Conservation (phyloP, 805 yeast genomes). For the Candida lessepsii region DNA sequence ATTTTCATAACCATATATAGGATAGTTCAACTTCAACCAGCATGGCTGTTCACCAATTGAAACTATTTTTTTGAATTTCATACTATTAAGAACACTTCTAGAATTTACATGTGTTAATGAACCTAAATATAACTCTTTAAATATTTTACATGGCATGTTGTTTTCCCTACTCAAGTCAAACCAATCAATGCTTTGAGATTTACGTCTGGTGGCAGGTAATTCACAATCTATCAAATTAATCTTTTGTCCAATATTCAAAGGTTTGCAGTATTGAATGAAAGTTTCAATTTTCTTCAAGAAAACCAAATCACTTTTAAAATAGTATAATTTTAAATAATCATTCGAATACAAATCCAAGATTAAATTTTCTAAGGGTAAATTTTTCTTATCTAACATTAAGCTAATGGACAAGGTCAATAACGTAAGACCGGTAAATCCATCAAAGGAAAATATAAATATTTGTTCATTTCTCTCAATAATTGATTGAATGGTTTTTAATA, state of each 20-base stretch:
- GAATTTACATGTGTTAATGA: slow-evolving; percentile 36
- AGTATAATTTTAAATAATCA: slow-evolving; percentile 25
- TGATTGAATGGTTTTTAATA: slow-evolving; percentile 27
- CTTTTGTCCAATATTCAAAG: background rate
- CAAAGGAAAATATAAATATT: slow-evolving; percentile 33
- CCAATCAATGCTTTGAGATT: slow-evolving; percentile 27
- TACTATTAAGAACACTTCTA: slow-evolving; percentile 22
- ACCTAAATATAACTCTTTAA: slow-evolving; percentile 30
- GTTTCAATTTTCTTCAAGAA: slow-evolving; percentile 30
- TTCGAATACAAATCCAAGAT: slow-evolving; percentile 19
- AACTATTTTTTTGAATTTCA: slow-evolving; percentile 25
- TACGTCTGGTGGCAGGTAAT: background rate
- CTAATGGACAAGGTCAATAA: slow-evolving; percentile 22
- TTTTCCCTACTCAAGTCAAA: slow-evolving; percentile 29
- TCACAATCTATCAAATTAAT: slow-evolving; percentile 14
- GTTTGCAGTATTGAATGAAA: slow-evolving; percentile 20
- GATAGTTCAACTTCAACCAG: slow-evolving; percentile 24
- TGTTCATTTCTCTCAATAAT: slow-evolving; percentile 20
- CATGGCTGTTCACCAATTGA: slow-evolving; percentile 37
- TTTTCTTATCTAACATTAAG: slow-evolving; percentile 11
- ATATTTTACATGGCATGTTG: slow-evolving; percentile 35
- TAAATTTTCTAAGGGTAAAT: slow-evolving; percentile 23
- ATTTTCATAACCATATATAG: slow-evolving; percentile 21
- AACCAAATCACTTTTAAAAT: slow-evolving; percentile 27
- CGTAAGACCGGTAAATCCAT: slow-evolving; percentile 39